phyloP scores from a whole-genome alignment of 2,329 filamentous ascomycete species.

The Epichloe coenophiala region DNA sequence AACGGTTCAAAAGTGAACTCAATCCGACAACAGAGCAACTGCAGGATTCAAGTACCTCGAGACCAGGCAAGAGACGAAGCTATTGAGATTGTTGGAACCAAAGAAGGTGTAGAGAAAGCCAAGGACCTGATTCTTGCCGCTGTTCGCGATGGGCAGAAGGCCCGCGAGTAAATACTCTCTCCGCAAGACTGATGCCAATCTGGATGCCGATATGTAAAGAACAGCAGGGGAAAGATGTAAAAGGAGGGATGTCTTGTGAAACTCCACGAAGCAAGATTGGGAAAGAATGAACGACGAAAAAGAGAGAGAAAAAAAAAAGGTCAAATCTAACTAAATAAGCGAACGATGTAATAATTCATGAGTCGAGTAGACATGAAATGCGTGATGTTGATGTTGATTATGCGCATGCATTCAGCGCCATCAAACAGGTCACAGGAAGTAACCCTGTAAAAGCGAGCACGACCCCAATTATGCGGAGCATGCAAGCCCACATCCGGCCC shows the following conservation, averaged over 20 bases:
- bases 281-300: not conserved
- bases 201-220: not conserved
- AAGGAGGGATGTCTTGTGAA: not conserved
- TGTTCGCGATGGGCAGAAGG: conserved; percentile 46
- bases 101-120: conserved; percentile 72
- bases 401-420: no score
- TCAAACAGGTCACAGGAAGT: no score
- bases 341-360: not conserved
- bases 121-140: conserved; percentile 80
- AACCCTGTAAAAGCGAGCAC: no score
- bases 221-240: not conserved
- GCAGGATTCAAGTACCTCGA: conserved; percentile 85
- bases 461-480: no score
- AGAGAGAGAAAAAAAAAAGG: not conserved
- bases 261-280: not conserved
- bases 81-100: conserved; percentile 75
- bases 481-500: no score
- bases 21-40: conserved; percentile 84
- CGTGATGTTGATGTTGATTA: no score
- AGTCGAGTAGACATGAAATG: not conserved
- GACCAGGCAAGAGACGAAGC: conserved; percentile 64
- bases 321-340: not conserved
- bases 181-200: not conserved
- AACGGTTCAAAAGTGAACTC: conserved; percentile 84
- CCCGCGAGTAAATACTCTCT: conserved; percentile 14